phyloP scores from a whole-genome alignment of 2,329 filamentous ascomycete genomes.

The Canariomyces notabilis region DNA sequence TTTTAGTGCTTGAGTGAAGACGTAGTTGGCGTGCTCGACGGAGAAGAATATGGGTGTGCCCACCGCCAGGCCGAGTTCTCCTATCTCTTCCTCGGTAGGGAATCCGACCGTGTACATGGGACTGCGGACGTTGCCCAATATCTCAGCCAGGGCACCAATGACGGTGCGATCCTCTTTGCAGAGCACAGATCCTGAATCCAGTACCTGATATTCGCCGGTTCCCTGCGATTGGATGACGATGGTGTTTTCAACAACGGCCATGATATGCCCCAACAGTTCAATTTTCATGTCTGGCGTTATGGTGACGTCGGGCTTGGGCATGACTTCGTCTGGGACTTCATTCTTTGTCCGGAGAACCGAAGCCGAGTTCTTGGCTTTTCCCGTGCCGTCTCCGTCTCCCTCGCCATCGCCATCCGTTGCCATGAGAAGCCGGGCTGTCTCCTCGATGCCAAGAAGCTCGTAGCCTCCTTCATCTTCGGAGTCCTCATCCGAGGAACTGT shows the following conservation, averaged over 20 bases:
- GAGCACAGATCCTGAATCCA: slow-evolving; percentile 78
- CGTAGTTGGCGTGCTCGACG: slow-evolving; percentile 69
- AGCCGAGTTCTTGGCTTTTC: slow-evolving; percentile 31
- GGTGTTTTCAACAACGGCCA: slow-evolving; percentile 73
- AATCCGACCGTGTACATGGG: slow-evolving; percentile 84
- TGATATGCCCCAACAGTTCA: slow-evolving; percentile 66
- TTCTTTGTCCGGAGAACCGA: slow-evolving; percentile 72
- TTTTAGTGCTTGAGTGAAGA: slow-evolving; percentile 80
- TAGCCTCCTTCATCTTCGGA: slow-evolving; percentile 59
- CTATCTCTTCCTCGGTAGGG: slow-evolving; percentile 61
- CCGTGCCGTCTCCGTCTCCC: slow-evolving; percentile 59
- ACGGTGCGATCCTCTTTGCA: slow-evolving; percentile 71
- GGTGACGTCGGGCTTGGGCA: slow-evolving; percentile 72
- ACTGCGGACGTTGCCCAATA: slow-evolving; percentile 77
- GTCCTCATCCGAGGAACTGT: slow-evolving; percentile 52
- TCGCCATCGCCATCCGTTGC: slow-evolving; percentile 74
- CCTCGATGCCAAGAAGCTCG: slow-evolving; percentile 71
- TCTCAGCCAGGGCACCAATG: slow-evolving; percentile 78
- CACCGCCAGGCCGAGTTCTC: slow-evolving; percentile 59
- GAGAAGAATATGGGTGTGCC: slow-evolving; percentile 76
- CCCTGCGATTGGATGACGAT: slow-evolving; percentile 73
- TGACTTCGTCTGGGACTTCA: slow-evolving; percentile 60
- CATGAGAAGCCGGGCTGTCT: slow-evolving; percentile 82
- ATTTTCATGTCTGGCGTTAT: slow-evolving; percentile 74
- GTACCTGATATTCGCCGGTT: slow-evolving; percentile 75